Conservation (phyloP, 441 rosid species). For the Manihot esculenta region DNA sequence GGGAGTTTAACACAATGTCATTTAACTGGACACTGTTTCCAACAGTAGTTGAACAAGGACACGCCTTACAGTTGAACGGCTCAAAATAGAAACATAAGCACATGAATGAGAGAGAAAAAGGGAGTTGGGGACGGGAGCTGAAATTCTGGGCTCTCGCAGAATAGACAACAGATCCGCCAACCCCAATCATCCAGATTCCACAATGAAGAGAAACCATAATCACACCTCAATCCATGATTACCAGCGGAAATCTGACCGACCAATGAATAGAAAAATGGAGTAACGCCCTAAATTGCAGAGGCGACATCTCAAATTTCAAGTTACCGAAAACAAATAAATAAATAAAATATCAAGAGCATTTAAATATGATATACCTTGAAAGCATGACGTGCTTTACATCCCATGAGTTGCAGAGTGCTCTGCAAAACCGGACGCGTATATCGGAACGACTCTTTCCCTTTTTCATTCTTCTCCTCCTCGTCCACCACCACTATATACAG, state of each 20-base stretch:
- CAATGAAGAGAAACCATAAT: background rate
- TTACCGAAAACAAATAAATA: background rate
- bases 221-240: background rate
- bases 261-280: background rate
- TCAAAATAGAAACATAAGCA: background rate
- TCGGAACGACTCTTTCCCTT: constrained; percentile 60
- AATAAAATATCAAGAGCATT: background rate
- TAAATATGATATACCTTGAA: constrained; percentile 58
- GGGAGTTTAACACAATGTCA: background rate
- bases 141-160: background rate
- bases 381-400: constrained; percentile 96
- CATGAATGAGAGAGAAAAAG: background rate
- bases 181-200: no score
- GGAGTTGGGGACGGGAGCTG: background rate
- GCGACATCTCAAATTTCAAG: background rate
- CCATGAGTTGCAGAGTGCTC: constrained; percentile 95
- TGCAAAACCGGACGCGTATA: constrained; percentile 91
- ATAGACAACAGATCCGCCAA: no score
- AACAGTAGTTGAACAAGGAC: background rate
- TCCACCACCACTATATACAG: constrained; percentile 85
- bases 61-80: background rate
- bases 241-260: background rate
- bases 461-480: constrained; percentile 32
- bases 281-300: background rate
- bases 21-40: background rate